These are phyloP conservation scores for Firmiana major DNA, from an alignment of 345 rosid genomes.

Conservation along the genomic window DNA sequence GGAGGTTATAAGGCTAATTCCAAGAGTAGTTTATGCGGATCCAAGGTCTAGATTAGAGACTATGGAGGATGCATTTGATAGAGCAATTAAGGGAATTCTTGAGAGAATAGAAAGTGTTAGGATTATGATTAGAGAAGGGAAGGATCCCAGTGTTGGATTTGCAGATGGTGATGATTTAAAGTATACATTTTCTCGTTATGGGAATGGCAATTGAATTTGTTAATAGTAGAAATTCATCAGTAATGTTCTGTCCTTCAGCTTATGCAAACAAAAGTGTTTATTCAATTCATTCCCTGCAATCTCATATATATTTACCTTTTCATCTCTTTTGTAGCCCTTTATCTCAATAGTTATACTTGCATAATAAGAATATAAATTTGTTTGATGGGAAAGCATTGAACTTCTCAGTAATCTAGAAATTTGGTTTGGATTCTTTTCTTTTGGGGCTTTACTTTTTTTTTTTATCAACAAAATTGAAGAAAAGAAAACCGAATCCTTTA, in stretches of 20 bases:
- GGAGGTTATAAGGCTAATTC: slow-evolving; percentile 41
- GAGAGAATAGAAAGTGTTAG: slow-evolving; percentile 51
- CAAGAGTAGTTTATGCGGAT: slow-evolving; percentile 42
- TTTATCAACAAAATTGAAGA: no score
- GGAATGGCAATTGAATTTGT: slow-evolving; percentile 2
- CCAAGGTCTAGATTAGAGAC: slow-evolving; percentile 16
- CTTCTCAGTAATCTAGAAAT: no score
- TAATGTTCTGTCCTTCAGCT: not conserved
- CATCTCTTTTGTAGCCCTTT: not conserved
- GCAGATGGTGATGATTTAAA: slow-evolving; percentile 56
- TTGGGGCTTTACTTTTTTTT: no score
- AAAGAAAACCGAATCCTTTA: no score
- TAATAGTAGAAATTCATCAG: not conserved
- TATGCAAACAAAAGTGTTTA: not conserved
- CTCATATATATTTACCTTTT: not conserved
- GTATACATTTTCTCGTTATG: slow-evolving; percentile 46
- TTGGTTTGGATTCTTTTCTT: no score
- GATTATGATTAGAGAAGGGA: slow-evolving; percentile 40
- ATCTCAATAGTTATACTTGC: not conserved
- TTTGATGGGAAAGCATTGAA: no score
- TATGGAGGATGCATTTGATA: slow-evolving; percentile 44
- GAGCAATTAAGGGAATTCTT: slow-evolving; percentile 55
- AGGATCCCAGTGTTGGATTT: slow-evolving; percentile 55
- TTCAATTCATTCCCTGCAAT: not conserved
- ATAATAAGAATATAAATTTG: no score